phyloP scores from a whole-genome alignment of 441 rosid species.

The Adansonia grandidieri region DNA sequence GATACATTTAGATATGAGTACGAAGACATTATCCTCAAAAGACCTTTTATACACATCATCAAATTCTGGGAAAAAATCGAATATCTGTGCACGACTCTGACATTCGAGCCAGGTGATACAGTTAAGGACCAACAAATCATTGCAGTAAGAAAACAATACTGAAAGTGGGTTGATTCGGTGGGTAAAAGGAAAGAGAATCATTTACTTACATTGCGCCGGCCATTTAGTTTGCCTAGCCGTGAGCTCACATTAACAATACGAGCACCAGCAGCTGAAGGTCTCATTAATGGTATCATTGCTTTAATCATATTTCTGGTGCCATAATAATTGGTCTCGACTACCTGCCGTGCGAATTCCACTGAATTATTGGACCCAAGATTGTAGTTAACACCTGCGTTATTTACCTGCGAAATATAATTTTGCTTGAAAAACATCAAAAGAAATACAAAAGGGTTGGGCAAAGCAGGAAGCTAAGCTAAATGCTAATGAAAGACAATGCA shows the following conservation, averaged over 20 bases:
- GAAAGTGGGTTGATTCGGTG: not conserved
- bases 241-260: slow-evolving; percentile 91
- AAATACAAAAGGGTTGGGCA: not conserved
- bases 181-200: not conserved
- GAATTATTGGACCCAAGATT: slow-evolving; percentile 79
- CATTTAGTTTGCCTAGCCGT: slow-evolving; percentile 73
- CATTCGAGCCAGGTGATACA: too few species aligned
- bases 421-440: slow-evolving; percentile 18
- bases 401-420: slow-evolving; percentile 58
- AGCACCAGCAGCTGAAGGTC: slow-evolving; percentile 68
- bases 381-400: slow-evolving; percentile 92
- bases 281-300: slow-evolving; percentile 88
- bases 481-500: not conserved
- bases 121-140: not conserved
- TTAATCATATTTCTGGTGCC: slow-evolving; percentile 76
- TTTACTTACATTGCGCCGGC: slow-evolving; percentile 80
- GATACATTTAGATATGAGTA: too few species aligned
- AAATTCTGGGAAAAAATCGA: too few species aligned
- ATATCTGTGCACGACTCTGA: too few species aligned
- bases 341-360: slow-evolving; percentile 64
- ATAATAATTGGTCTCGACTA: slow-evolving; percentile 68
- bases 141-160: not conserved
- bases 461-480: not conserved
- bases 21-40: too few species aligned
- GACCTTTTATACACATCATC: too few species aligned